Percentiles rank a stretch among this genome's conserved stretches.
Evolutionary conservation across 805 yeast genomes (phyloP).

Genomic region (Wickerhamiella lipophila): DNA sequence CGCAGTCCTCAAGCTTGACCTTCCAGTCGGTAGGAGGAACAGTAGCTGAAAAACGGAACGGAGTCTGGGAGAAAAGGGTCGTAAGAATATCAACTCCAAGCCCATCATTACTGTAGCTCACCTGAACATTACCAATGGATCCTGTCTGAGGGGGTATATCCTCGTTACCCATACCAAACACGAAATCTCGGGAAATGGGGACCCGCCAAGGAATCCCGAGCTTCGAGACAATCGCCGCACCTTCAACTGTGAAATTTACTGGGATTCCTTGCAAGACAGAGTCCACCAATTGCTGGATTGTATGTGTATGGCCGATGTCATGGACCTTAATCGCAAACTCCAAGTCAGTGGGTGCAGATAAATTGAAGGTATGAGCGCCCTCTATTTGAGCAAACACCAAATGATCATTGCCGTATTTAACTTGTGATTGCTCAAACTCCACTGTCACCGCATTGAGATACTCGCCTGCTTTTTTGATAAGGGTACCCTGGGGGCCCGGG

Average conservation of each 20-base stretch:
- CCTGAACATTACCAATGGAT: not conserved
- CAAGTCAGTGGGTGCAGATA: not conserved
- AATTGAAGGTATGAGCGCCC: not conserved
- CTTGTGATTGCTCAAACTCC: not conserved
- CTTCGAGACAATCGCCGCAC: constrained; percentile 11
- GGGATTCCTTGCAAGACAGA: not conserved
- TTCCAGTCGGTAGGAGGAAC: constrained; percentile 26
- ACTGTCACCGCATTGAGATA: not conserved
- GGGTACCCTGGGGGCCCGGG: not conserved
- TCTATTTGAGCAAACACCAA: not conserved
- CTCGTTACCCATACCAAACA: not conserved
- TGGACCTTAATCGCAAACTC: not conserved
- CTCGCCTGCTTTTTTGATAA: not conserved
- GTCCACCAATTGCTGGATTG: constrained; percentile 12
- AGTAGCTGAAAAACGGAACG: not conserved
- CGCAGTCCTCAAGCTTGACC: constrained; percentile 25
- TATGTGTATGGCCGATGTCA: constrained; percentile 18
- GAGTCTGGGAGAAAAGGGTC: not conserved
- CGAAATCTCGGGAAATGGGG: constrained; percentile 7
- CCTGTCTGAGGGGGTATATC: not conserved
- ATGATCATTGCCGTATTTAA: not conserved
- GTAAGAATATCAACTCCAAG: not conserved
- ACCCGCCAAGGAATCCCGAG: constrained; percentile 16
- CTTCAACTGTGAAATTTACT: constrained; percentile 12
- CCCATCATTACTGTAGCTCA: not conserved